These are phyloP conservation scores for Crucibulum laeve DNA, from an alignment of 768 basidiomycete species.

Conservation along the genomic window DNA sequence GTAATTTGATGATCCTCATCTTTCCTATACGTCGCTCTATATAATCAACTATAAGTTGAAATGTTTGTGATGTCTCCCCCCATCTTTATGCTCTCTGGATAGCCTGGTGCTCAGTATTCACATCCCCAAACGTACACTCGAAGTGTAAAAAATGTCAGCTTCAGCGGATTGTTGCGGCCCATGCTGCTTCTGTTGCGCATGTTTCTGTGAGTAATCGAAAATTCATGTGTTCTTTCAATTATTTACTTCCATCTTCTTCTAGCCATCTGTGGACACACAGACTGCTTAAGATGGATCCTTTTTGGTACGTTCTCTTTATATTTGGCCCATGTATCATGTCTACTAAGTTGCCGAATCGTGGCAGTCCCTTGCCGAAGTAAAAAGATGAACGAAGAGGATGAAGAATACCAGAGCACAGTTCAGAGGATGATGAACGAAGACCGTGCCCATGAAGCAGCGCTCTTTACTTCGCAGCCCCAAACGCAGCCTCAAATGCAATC, in stretches of 20 bases:
- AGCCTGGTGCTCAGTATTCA: no score
- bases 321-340: neutral
- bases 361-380: neutral
- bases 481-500: no score
- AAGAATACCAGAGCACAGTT: neutral
- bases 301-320: neutral
- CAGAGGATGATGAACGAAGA: neutral
- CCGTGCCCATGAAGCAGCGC: neutral
- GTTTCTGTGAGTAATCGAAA: constrained; percentile 14
- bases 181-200: constrained; percentile 15
- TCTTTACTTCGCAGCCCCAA: neutral
- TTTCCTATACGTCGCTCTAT: no score
- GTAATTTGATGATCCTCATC: no score
- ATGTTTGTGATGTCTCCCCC: no score
- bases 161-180: constrained; percentile 19
- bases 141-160: constrained; percentile 12
- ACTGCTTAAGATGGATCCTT: neutral
- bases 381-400: neutral
- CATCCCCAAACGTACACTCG: neutral
- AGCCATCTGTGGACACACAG: neutral
- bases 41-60: no score
- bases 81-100: neutral
- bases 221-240: neutral
- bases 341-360: neutral
- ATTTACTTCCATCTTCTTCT: neutral